Evolutionary conservation across 73 alveolate species (phyloP).

Genomic region (Tetrahymena malaccensis): DNA sequence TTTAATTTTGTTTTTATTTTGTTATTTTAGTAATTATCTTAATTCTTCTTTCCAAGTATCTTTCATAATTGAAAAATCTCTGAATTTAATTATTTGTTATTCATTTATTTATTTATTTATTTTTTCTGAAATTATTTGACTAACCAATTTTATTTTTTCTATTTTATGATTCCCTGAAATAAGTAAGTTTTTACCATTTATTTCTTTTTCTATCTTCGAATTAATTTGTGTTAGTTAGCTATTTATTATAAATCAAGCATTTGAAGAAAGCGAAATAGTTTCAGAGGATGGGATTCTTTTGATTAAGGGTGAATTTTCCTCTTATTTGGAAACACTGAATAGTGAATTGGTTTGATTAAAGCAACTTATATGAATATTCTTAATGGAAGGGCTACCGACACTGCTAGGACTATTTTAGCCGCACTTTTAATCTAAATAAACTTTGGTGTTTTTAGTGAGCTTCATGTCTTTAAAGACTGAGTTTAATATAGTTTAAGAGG

Average conservation of each 20-base stretch:
- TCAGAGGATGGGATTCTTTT: background rate
- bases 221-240: no score
- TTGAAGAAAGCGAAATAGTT: background rate
- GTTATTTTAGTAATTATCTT: no score
- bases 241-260: background rate
- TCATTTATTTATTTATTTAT: no score
- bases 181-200: background rate
- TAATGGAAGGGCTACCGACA: background rate
- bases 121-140: no score
- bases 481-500: background rate
- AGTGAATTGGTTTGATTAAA: background rate
- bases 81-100: no score
- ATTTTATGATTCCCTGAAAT: no score
- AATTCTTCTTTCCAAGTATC: no score
- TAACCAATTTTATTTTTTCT: no score
- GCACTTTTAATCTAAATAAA: background rate
- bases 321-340: no score
- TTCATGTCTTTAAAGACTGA: background rate
- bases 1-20: no score
- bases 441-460: background rate
- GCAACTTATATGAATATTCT: background rate
- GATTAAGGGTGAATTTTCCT: background rate
- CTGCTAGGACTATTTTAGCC: background rate
- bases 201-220: background rate
- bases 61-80: no score